A percentile compares a stretch with the other conserved stretches of the same genome.
phyloP scores from a whole-genome alignment of 257 asterid species.

The Plantago ovata region DNA sequence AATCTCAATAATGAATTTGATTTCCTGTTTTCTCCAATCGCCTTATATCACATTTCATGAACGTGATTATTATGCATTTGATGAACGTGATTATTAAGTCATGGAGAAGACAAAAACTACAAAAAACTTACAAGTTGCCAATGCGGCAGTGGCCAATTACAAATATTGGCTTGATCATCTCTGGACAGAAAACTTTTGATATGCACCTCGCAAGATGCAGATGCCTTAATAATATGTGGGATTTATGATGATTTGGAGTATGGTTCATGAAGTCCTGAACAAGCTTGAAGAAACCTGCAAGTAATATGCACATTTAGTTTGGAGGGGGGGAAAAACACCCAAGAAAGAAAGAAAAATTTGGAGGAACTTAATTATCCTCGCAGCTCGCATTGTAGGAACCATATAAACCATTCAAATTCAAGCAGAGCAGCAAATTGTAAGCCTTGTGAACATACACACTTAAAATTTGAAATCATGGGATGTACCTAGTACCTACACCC shows the following conservation, averaged over 20 bases:
- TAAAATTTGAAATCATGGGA: too few relatives aligned
- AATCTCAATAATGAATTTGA: neutral
- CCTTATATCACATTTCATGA: constrained; percentile 5
- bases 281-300: constrained; percentile 77
- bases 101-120: constrained; percentile 16
- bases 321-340: neutral
- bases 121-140: constrained; percentile 10
- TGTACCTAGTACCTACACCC: too few relatives aligned
- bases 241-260: constrained; percentile 3
- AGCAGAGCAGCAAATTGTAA: neutral
- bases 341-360: too few relatives aligned
- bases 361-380: neutral
- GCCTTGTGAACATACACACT: too few relatives aligned
- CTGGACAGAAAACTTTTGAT: neutral
- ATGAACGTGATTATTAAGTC: neutral
- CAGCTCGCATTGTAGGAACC: neutral
- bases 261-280: constrained; percentile 47
- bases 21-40: neutral
- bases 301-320: constrained; percentile 8
- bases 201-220: neutral
- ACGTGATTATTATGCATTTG: constrained; percentile 6
- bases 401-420: too few relatives aligned
- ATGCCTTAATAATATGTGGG: constrained; percentile 1
- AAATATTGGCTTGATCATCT: too few relatives aligned
- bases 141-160: neutral